These are phyloP conservation scores for Leishmania amazonensis DNA, from an alignment of 208 protist genomes.

Conservation along the genomic window DNA sequence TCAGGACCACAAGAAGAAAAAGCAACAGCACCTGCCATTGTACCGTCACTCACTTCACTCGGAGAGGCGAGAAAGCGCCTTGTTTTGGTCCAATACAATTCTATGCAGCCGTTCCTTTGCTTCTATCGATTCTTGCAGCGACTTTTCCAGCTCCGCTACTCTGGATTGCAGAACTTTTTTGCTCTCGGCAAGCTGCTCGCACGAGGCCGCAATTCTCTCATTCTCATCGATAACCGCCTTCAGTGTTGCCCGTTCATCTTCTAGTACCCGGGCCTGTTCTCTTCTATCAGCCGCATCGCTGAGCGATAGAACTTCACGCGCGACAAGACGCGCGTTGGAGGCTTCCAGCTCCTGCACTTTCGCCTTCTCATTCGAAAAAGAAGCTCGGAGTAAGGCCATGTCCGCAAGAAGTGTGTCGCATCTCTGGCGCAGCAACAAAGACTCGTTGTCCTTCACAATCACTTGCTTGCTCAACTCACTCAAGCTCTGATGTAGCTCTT, in stretches of 20 bases:
- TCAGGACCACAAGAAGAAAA: slow-evolving; percentile 2
- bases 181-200: slow-evolving; percentile 10
- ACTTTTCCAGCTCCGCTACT: slow-evolving; percentile 31
- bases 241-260: slow-evolving; percentile 25
- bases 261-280: background rate
- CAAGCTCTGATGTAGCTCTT: slow-evolving; percentile 81
- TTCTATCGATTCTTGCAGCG: slow-evolving; percentile 45
- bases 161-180: slow-evolving; percentile 30
- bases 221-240: slow-evolving; percentile 6
- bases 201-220: background rate
- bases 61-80: slow-evolving; percentile 66
- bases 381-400: slow-evolving; percentile 37
- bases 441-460: slow-evolving; percentile 81
- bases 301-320: slow-evolving; percentile 52
- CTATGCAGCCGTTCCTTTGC: slow-evolving; percentile 80
- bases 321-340: slow-evolving; percentile 72
- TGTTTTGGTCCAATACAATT: slow-evolving; percentile 80
- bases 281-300: background rate
- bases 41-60: slow-evolving; percentile 22
- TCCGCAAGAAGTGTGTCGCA: slow-evolving; percentile 68
- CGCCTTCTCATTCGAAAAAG: slow-evolving; percentile 36
- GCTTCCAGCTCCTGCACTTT: slow-evolving; percentile 59
- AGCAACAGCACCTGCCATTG: background rate
- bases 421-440: slow-evolving; percentile 60
- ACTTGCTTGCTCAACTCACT: slow-evolving; percentile 83